Evolutionary conservation across 2,329 filamentous ascomycete species (phyloP), one percentile per base, ranked within the genome.

Genomic region (Trichoderma atroviride): DNA sequence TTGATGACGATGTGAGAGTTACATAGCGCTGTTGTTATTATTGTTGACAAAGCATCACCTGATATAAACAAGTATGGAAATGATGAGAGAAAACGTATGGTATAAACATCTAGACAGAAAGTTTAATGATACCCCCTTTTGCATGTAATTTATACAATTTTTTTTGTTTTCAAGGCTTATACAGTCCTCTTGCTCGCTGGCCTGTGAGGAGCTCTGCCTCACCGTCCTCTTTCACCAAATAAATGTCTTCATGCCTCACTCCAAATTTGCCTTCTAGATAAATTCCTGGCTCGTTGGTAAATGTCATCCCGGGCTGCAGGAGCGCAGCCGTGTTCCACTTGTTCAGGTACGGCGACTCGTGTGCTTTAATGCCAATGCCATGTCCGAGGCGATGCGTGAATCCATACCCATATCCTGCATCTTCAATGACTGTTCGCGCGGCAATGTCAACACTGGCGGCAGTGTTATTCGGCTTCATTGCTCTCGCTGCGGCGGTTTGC

Each of bases 351-450:
- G 88, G 88, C 35, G 86, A 87, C 74, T 90, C 88, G 71, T 90
- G 88, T 1, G 88, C 88, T 77, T 90, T 90, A 74, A 91, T 89
- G 0, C 88, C 88, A 59, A 91, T 89, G 1, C 88, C 86, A 73
- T 91, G 88, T 0, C 88, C 88, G 0, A 90, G 79, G 1, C 88
- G 83, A 72, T 90, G 88, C 1, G 88, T 90, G 71, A 90, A 90
- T 19, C 62, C 62, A 7, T 65, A 56, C 7, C 62, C 62, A 24
- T 65, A 65, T 0, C 87, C 88, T 0, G 86, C 87, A 13, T 83
- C 76, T 14, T 84, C 81, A 61, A 90, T 90, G 24, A 90, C 81
- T 0, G 78, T 78, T 1, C 88, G 82, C 6, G 88, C 88, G 1
- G 88, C 88, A 52, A 90, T 83, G 70, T 90, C 88, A 2, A 90